Percentiles rank a stretch among this genome's conserved stretches.
These are phyloP conservation scores for Baorangia bicolor DNA, from an alignment of 768 basidiomycete species.

Conservation along the genomic window DNA sequence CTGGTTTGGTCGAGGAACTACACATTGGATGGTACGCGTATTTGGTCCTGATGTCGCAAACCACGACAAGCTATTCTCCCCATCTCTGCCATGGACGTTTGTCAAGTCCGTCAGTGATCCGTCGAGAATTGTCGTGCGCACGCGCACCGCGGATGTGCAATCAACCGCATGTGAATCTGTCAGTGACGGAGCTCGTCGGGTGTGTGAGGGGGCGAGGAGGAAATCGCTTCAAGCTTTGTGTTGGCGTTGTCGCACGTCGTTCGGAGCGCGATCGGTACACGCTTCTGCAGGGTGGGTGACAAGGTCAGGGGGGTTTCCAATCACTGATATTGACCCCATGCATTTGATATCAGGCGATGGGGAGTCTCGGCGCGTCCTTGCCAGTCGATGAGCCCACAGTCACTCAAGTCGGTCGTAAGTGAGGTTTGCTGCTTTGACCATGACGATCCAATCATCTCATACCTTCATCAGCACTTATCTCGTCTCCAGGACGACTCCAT, in stretches of 20 bases:
- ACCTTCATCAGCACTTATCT: no score
- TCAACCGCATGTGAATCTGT: no score
- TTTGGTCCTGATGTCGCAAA: constrained; percentile 17
- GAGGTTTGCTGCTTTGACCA: no score
- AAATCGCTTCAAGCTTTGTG: constrained; percentile 71
- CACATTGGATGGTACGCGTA: constrained; percentile 77
- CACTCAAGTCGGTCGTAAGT: no score
- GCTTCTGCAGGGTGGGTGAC: constrained; percentile 75
- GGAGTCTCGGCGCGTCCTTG: no score
- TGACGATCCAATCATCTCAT: no score
- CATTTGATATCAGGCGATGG: no score
- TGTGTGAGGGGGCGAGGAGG: constrained; percentile 60
- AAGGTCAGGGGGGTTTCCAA: constrained; percentile 71
- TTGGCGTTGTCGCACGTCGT: no score
- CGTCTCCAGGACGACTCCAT: no score
- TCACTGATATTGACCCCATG: no score
- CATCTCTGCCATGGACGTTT: constrained; percentile 93
- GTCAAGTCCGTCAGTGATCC: constrained; percentile 90
- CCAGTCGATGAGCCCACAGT: no score
- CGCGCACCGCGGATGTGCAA: constrained; percentile 73
- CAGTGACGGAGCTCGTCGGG: constrained; percentile 88
- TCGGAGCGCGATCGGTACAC: constrained; percentile 50
- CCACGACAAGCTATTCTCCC: constrained; percentile 97
- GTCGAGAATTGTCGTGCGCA: no score
- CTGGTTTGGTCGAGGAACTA: constrained; percentile 74